phyloP scores from a whole-genome alignment of 768 basidiomycete genomes.

The Tulasnella sp. region DNA sequence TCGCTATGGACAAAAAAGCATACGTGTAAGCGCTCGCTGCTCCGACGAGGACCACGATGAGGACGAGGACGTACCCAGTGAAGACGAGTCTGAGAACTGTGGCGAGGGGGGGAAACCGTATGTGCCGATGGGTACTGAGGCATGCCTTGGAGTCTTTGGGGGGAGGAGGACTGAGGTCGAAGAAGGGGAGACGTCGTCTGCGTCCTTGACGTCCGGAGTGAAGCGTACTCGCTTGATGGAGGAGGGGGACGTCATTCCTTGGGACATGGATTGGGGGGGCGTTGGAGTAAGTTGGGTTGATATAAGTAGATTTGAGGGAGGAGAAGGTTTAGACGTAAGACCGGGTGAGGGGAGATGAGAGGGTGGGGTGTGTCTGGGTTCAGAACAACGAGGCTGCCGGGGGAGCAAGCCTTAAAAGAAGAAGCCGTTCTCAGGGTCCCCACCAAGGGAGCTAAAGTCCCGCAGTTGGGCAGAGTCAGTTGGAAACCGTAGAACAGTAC shows the following conservation, averaged over 20 bases:
- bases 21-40: background rate
- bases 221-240: conserved; percentile 10
- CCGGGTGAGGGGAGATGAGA: background rate
- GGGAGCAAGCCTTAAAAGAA: background rate
- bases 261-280: conserved; percentile 4
- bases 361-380: background rate
- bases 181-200: background rate
- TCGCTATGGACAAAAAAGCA: background rate
- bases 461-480: background rate
- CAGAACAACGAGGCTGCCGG: background rate
- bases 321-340: background rate
- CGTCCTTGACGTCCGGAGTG: conserved; percentile 8
- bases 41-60: background rate
- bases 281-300: background rate
- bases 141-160: background rate
- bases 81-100: conserved; percentile 1
- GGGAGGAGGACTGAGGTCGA: background rate
- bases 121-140: background rate
- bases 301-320: background rate
- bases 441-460: background rate
- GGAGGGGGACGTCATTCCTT: background rate
- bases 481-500: background rate
- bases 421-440: background rate
- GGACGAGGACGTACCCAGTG: background rate
- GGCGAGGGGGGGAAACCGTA: conserved; percentile 1